phyloP scores from a whole-genome alignment of 2,329 filamentous ascomycete genomes.

The Arthrobotrys entomopaga region DNA sequence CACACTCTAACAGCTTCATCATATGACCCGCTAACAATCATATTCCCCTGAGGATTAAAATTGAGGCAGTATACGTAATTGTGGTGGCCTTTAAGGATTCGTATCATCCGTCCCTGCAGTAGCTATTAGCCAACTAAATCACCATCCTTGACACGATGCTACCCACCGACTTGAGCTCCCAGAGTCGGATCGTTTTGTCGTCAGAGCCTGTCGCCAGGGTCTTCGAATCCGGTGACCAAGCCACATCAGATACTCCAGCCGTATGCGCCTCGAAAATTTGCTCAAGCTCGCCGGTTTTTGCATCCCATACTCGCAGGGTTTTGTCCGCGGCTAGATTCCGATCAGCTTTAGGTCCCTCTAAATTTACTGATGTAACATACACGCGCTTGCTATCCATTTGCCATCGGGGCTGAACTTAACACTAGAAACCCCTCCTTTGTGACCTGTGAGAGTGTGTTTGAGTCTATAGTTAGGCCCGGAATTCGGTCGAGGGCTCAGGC shows the following conservation, averaged over 20 bases:
- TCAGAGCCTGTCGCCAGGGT: slow-evolving; percentile 91
- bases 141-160: background rate
- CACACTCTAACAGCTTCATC: slow-evolving; percentile 97
- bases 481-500: slow-evolving; percentile 8
- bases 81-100: slow-evolving; percentile 80
- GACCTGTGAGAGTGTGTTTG: slow-evolving; percentile 77
- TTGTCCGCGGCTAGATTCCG: slow-evolving; percentile 76
- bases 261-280: slow-evolving; percentile 93
- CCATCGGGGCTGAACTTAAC: slow-evolving; percentile 93
- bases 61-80: slow-evolving; percentile 95
- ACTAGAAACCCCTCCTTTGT: slow-evolving; percentile 80
- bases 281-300: slow-evolving; percentile 78
- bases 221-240: slow-evolving; percentile 91
- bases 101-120: slow-evolving; percentile 57
- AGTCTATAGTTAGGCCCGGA: slow-evolving; percentile 72
- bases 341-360: slow-evolving; percentile 1
- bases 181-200: slow-evolving; percentile 93
- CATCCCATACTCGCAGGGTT: slow-evolving; percentile 91
- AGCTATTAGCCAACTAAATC: background rate
- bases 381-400: slow-evolving; percentile 86
- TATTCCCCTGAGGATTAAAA: slow-evolving; percentile 98
- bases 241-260: slow-evolving; percentile 87
- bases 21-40: slow-evolving; percentile 92
- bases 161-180: slow-evolving; percentile 73
- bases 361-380: slow-evolving; percentile 62